These are phyloP conservation scores for Cryptosporidium tyzzeri DNA, from an alignment of 169 alveolate species.

Conservation along the genomic window DNA sequence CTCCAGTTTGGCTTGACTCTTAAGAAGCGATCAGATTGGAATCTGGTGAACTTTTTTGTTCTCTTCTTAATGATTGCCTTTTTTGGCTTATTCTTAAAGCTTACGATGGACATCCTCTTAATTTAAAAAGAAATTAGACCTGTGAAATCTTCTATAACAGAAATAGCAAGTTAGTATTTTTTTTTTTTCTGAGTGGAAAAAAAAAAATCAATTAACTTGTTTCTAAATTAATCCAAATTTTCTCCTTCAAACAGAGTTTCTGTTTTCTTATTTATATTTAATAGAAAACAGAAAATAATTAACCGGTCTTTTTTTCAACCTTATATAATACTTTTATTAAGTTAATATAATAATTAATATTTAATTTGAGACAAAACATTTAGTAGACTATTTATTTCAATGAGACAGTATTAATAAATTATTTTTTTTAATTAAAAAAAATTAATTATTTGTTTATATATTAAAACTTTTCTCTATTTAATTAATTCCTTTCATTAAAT, in stretches of 20 bases:
- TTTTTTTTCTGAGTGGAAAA: background rate
- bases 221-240: conserved; percentile 4
- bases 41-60: conserved; percentile 93
- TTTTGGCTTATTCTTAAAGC: conserved; percentile 57
- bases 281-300: background rate
- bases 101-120: conserved; percentile 16
- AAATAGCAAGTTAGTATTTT: background rate
- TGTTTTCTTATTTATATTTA: background rate
- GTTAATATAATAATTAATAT: background rate
- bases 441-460: background rate
- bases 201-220: background rate
- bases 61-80: conserved; percentile 93
- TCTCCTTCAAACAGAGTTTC: background rate
- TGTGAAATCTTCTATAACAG: background rate
- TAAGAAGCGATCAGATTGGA: conserved; percentile 94
- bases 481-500: background rate
- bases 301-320: background rate
- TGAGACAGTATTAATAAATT: background rate
- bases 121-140: background rate
- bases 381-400: background rate
- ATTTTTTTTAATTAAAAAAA: too few species aligned
- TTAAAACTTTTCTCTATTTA: background rate
- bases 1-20: conserved; percentile 96
- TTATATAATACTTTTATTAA: background rate
- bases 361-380: conserved; percentile 8